These are phyloP conservation scores for Podospora pseudocomata DNA, from an alignment of 495 filamentous ascomycete species.

Conservation along the genomic window DNA sequence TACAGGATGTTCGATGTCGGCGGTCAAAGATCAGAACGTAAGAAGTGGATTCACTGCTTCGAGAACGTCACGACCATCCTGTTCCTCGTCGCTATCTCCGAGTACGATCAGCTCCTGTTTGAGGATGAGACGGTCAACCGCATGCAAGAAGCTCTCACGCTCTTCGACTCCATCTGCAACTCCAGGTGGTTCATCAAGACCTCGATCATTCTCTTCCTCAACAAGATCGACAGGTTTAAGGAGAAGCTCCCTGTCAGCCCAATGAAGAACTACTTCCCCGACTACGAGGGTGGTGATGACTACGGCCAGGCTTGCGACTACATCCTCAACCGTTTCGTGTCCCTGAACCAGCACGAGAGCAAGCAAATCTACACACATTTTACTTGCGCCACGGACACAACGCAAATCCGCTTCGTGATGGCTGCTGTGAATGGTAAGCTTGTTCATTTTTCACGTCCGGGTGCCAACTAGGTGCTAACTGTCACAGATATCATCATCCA, in stretches of 20 bases:
- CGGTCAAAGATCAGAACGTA: slow-evolving; percentile 96
- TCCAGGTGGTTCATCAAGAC: slow-evolving; percentile 99
- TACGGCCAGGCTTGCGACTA: slow-evolving; percentile 93
- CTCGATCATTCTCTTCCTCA: slow-evolving; percentile 97
- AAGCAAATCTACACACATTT: slow-evolving; percentile 99
- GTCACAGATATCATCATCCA: slow-evolving; percentile 95
- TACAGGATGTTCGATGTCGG: slow-evolving; percentile 99
- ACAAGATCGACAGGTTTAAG: slow-evolving; percentile 99
- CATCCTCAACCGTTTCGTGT: slow-evolving; percentile 95
- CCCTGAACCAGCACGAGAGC: slow-evolving; percentile 94
- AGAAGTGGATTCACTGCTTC: slow-evolving; percentile 99
- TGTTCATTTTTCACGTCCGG: neutral
- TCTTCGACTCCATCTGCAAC: slow-evolving; percentile 99
- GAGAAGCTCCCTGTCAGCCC: slow-evolving; percentile 99
- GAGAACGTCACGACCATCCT: slow-evolving; percentile 99
- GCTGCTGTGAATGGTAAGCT: slow-evolving; percentile 94
- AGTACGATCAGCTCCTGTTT: slow-evolving; percentile 97
- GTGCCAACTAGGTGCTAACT: slow-evolving; percentile 29
- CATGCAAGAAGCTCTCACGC: slow-evolving; percentile 97
- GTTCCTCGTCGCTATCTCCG: slow-evolving; percentile 97
- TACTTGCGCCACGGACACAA: slow-evolving; percentile 96
- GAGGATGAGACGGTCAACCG: slow-evolving; percentile 95
- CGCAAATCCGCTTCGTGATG: slow-evolving; percentile 99
- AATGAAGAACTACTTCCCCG: slow-evolving; percentile 99
- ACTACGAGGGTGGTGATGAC: slow-evolving; percentile 93